Evolutionary conservation across 2,329 filamentous ascomycete species (phyloP).

Genomic region (Geosmithia flava): DNA sequence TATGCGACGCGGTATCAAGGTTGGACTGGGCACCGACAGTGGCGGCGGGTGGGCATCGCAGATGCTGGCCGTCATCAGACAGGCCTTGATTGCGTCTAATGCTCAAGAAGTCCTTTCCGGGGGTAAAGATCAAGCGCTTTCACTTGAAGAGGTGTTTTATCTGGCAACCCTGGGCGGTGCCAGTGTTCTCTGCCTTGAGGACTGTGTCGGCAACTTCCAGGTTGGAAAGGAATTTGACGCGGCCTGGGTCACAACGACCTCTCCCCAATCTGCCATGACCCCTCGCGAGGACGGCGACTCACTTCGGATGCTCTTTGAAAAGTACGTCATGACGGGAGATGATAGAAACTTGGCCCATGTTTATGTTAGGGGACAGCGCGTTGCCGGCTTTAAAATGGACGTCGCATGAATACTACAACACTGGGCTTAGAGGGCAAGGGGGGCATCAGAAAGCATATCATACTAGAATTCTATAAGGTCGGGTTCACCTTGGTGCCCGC

Average conservation of each 20-base stretch:
- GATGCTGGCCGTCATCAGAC: constrained; percentile 45
- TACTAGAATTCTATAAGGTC: too few relatives aligned
- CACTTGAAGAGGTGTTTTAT: constrained; percentile 41
- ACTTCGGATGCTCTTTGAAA: constrained; percentile 37
- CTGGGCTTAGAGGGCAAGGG: neutral
- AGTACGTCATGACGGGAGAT: constrained; percentile 54
- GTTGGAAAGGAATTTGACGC: constrained; percentile 53
- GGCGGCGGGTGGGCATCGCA: constrained; percentile 49
- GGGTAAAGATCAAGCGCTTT: constrained; percentile 29
- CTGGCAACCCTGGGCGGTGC: constrained; percentile 51
- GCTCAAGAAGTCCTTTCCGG: constrained; percentile 27
- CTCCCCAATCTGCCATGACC: constrained; percentile 22
- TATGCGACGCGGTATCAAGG: constrained; percentile 43
- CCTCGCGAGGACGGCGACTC: constrained; percentile 37
- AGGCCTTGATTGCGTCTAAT: constrained; percentile 43
- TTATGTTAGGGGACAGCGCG: constrained; percentile 33
- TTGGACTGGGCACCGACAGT: constrained; percentile 54
- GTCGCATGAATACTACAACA: neutral
- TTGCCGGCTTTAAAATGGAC: constrained; percentile 5
- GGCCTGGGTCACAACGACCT: constrained; percentile 22
- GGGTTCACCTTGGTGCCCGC: too few relatives aligned
- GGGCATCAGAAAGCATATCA: too few relatives aligned
- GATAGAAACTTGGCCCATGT: constrained; percentile 47
- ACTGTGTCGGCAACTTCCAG: constrained; percentile 42
- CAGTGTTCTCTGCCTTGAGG: constrained; percentile 38